Evolutionary conservation across 129 eudicot species (phyloP).

Genomic region (Lactuca sativa): DNA sequence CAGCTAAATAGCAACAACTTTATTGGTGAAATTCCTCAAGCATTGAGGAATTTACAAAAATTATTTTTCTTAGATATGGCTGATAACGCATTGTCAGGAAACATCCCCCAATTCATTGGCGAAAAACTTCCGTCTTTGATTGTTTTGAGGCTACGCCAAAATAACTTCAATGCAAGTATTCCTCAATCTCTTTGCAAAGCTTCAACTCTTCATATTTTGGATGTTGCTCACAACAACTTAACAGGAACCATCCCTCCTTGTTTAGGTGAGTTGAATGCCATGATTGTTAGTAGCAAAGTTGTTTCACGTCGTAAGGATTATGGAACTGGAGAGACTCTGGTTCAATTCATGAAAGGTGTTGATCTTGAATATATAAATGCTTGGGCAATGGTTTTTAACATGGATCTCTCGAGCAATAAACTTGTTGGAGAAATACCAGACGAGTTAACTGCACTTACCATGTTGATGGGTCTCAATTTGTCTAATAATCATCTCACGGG

Average conservation of each 20-base stretch:
- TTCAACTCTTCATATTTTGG: background rate
- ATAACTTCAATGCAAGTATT: background rate
- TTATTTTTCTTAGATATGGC: slow-evolving; percentile 17
- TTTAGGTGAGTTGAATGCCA: slow-evolving; percentile 1
- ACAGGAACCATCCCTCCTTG: slow-evolving; percentile 15
- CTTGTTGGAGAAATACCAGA: too few relatives aligned
- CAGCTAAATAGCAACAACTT: slow-evolving; percentile 30
- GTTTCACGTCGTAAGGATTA: background rate
- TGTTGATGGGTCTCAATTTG: slow-evolving; percentile 13
- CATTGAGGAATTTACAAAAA: background rate
- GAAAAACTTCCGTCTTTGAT: background rate
- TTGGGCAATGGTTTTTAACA: too few relatives aligned
- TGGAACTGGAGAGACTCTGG: background rate
- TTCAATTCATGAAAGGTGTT: slow-evolving; percentile 26
- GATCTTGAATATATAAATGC: background rate
- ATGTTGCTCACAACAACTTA: slow-evolving; percentile 6
- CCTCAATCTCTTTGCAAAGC: background rate
- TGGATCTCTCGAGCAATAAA: too few relatives aligned
- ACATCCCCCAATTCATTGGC: background rate
- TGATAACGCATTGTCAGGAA: slow-evolving; percentile 14
- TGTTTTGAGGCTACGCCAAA: background rate
- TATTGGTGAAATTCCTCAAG: slow-evolving; percentile 18
- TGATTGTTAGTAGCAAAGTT: background rate
- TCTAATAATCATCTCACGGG: slow-evolving; percentile 26
- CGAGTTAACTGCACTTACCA: background rate